phyloP scores from a whole-genome alignment of 1,284 basidiomycete species.

The Sporisorium reilianum region DNA sequence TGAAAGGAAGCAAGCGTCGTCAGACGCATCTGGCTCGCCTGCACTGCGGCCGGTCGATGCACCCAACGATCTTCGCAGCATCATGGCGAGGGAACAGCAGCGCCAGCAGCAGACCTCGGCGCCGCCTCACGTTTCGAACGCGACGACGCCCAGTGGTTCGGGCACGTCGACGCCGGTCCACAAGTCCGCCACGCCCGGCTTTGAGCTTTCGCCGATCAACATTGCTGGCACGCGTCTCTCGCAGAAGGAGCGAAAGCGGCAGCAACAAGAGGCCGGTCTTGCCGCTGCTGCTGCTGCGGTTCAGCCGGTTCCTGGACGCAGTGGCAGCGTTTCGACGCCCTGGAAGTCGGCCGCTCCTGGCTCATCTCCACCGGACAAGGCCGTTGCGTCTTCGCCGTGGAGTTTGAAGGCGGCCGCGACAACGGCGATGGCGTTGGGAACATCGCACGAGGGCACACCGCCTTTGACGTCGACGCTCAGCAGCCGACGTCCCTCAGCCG shows the following conservation, averaged over 20 bases:
- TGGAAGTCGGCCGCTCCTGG: slow-evolving; percentile 27
- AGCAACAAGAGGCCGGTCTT: slow-evolving; percentile 44
- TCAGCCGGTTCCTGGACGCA: slow-evolving; percentile 17
- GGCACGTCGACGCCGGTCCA: slow-evolving; percentile 40
- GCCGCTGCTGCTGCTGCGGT: slow-evolving; percentile 26
- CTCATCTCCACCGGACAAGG: slow-evolving; percentile 28
- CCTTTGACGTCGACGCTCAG: slow-evolving; percentile 12
- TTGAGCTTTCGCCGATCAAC: slow-evolving; percentile 40
- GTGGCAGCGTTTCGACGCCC: slow-evolving; percentile 37
- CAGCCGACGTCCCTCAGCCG: slow-evolving; percentile 37
- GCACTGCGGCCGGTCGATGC: slow-evolving; percentile 23
- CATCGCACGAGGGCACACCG: slow-evolving; percentile 36
- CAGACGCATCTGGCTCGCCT: slow-evolving; percentile 23
- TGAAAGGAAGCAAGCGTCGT: slow-evolving; percentile 67
- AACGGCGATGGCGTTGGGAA: slow-evolving; percentile 34
- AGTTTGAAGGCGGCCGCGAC: slow-evolving; percentile 39
- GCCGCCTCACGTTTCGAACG: slow-evolving; percentile 14
- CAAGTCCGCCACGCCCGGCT: slow-evolving; percentile 17
- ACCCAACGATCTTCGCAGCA: slow-evolving; percentile 78
- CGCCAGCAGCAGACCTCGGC: slow-evolving; percentile 38
- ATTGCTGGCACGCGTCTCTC: slow-evolving; percentile 56
- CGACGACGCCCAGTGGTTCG: slow-evolving; percentile 38
- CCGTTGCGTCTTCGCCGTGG: slow-evolving; percentile 31
- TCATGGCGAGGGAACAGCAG: slow-evolving; percentile 77
- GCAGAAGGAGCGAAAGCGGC: slow-evolving; percentile 65